Conservation (phyloP, 2,329 filamentous ascomycete species). For the Hypoxylon sp. region DNA sequence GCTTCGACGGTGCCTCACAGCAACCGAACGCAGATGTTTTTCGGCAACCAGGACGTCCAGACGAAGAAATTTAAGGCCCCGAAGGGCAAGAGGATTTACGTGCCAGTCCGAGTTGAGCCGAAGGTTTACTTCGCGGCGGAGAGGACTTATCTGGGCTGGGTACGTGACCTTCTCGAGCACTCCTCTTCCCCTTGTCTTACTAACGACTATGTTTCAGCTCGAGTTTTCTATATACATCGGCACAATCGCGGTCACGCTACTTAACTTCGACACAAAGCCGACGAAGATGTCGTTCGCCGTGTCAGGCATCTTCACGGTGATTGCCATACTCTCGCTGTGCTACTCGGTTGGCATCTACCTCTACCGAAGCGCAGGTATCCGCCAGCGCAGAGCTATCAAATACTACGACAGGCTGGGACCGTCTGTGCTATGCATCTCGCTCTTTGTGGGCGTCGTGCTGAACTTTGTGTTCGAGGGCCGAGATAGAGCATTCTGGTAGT, state of each 20-base stretch:
- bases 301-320: constrained; percentile 79
- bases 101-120: constrained; percentile 93
- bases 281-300: constrained; percentile 69
- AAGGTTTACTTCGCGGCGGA: constrained; percentile 98
- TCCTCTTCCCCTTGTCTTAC: constrained; percentile 3
- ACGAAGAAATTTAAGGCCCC: constrained; percentile 73
- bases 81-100: constrained; percentile 90
- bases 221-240: constrained; percentile 96
- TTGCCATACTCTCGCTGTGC: constrained; percentile 78
- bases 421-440: constrained; percentile 73
- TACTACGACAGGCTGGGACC: constrained; percentile 94
- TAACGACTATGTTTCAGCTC: constrained; percentile 63
- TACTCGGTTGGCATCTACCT: constrained; percentile 88
- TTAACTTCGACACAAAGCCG: constrained; percentile 77
- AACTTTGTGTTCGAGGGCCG: constrained; percentile 84
- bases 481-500: constrained; percentile 63
- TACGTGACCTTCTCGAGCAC: constrained; percentile 52
- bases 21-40: constrained; percentile 61
- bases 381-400: constrained; percentile 80
- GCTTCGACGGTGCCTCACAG: constrained; percentile 64
- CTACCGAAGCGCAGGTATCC: constrained; percentile 86
- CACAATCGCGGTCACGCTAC: constrained; percentile 81
- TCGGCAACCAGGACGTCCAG: constrained; percentile 63
- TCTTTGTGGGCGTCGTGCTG: constrained; percentile 76
- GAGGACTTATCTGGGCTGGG: constrained; percentile 94